Base-by-base conservation (phyloP, 345 rosid genomes). In the Salix caprea region DNA sequence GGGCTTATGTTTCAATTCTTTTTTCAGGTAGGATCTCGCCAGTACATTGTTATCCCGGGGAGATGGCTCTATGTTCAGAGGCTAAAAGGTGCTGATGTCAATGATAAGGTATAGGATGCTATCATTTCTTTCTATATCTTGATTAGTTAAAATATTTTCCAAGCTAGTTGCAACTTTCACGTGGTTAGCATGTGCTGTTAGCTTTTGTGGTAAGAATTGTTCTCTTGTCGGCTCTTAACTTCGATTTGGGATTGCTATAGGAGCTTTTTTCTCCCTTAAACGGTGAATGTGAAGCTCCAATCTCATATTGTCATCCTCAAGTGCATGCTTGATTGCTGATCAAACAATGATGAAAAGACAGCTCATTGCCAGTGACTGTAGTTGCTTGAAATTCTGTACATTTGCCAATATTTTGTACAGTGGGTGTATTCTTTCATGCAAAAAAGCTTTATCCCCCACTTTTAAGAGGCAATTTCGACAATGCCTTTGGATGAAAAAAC, bases 41-140 rank as follows among this genome's bases (percentile, higher is more conserved):
- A 94, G 70, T 94, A 91, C 84, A 92, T 94, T 68, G 99, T 96
- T 19, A 87, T 96, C 71, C 99, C 99, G 6, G 99, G 98, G 50
- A 83, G 99, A 56, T 91, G 74, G 84, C 77, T 93, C 65, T 84
- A 88, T 77, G 87, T 91, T 34, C 93, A 90, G 85, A 89, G 99
- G 85, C 89, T 96, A 26, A 96, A 96, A 90, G 99, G 86, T 81
- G 98, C 98, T 32, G 90, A 82, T 85, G 89, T 86, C 52, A 75
- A 91, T 84, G 98, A 94, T 79, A 90, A 92, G 97, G 98, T 90
- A 76, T 73, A 71, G 15, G 42, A 1, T 66, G 74, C 6, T 15
- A 14, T 40, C 24, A 2, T 34, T 54, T 65, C 7, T 13, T 64
- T 71, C 23, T 7, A 11, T n/a, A 26, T 67, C 44, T 78, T 58